Evolutionary conservation across 345 rosid species (phyloP), one percentile per base, ranked within the genome.

Genomic region (Citrus sp.): DNA sequence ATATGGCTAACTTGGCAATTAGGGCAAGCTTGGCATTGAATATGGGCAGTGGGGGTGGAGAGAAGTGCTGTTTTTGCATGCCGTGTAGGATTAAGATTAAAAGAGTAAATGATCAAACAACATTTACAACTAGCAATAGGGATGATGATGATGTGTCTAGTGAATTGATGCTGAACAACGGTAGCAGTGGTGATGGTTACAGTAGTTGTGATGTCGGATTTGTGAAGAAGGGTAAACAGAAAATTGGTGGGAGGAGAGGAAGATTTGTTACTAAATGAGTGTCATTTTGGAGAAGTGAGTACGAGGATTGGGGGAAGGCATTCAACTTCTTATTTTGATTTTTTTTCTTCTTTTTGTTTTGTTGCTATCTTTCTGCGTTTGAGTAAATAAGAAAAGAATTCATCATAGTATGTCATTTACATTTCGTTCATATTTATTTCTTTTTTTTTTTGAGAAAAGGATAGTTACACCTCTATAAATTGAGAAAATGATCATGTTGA

Each of bases 1-100:
- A 87, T 66, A 87, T 90, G 90, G 89, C 85, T 42, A 78, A 89
- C 75, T 82, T 90, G 93, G 92, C 88, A 4, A 83, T 84, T 58
- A 90, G 85, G 82, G 90, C 92, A 22, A 84, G 84, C 82, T 73
- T 79, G 12, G 94, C 90, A 5, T 76, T 46, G 21, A 27, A 25
- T 37, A n/a, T 38, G 9, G 9, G 8, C 4, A 34, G 13, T 16
- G 73, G 73, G 9, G 6, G 5, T 22, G 56, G 35, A 69, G 37
- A 70, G 60, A 70, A 16, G 59, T 70, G 73, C 60, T 49, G 27
- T 19, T 70, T 10, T 9, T 63, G 14, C 22, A 14, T 28, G 37
- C 35, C 21, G 34, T 70, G 59, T 46, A 37, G 60, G 58, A 25
- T 27, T 49, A 46, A 27, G 13, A 10, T 42, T 10, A 42, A 3